phyloP scores from a whole-genome alignment of 805 yeast genomes.

The Saccharomyces eubayanus region DNA sequence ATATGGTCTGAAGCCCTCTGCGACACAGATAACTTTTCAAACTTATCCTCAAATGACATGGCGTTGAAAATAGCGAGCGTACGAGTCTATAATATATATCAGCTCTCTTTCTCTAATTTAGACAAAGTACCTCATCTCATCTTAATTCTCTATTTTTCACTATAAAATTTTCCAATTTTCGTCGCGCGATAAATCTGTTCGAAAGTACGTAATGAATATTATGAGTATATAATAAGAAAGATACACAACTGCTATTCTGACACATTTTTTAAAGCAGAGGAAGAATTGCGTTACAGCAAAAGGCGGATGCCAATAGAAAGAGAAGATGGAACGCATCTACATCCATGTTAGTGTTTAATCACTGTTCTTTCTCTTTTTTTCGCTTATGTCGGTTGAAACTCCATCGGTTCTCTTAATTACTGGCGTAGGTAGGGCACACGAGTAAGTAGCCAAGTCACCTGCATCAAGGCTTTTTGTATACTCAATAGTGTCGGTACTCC shows the following conservation, averaged over 20 bases:
- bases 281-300: not conserved
- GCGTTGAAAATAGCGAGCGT: not conserved
- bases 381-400: too few relatives aligned
- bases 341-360: too few relatives aligned
- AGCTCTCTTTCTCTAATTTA: not conserved
- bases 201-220: not conserved
- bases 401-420: too few relatives aligned
- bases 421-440: too few relatives aligned
- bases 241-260: not conserved
- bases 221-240: not conserved
- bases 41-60: conserved; percentile 21
- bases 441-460: not conserved
- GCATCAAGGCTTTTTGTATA: not conserved
- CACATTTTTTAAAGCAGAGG: not conserved
- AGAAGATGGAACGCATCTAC: too few relatives aligned
- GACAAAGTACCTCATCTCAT: not conserved
- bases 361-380: too few relatives aligned
- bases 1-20: conserved; percentile 24
- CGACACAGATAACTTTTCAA: conserved; percentile 12
- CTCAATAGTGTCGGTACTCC: not conserved
- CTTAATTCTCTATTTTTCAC: not conserved
- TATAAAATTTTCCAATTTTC: not conserved
- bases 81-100: not conserved
- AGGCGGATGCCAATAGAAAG: too few relatives aligned
- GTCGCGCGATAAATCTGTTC: not conserved